Percentiles rank a stretch among this genome's conserved stretches.
Evolutionary conservation across 2,329 filamentous ascomycete species (phyloP).

Genomic region (Colletotrichum sp.): DNA sequence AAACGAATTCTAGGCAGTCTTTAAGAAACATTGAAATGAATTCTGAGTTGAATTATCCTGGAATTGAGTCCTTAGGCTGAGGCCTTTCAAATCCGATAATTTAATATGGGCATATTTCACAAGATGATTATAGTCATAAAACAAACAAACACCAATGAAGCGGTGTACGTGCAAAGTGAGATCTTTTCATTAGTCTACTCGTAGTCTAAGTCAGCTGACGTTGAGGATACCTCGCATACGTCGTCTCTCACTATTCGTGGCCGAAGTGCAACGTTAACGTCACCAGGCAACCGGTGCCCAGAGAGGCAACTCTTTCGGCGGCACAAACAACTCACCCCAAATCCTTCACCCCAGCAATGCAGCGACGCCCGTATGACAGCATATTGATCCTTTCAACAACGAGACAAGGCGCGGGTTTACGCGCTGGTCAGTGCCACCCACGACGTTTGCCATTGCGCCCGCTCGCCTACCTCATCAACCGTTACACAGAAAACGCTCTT

Average conservation of each 20-base stretch:
- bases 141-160: not conserved
- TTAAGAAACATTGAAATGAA: no score
- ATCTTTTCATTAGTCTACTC: not conserved
- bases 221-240: not conserved
- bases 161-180: rapidly evolving
- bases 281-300: not conserved
- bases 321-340: not conserved
- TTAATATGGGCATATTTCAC: rapidly evolving
- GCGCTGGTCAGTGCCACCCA: not conserved
- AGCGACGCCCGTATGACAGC: not conserved
- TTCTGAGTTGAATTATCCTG: no score
- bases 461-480: not conserved
- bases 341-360: not conserved
- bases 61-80: no score
- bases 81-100: not conserved
- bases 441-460: not conserved
- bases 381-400: not conserved
- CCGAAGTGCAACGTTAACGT: not conserved
- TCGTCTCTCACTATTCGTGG: not conserved
- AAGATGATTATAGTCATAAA: not conserved
- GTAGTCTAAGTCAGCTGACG: not conserved
- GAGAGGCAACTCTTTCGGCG: not conserved
- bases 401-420: not conserved
- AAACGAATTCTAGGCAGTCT: no score
- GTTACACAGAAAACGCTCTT: not conserved